Evolutionary conservation across 2,329 filamentous ascomycete species (phyloP).

Genomic region (Hypoxylon sp.): DNA sequence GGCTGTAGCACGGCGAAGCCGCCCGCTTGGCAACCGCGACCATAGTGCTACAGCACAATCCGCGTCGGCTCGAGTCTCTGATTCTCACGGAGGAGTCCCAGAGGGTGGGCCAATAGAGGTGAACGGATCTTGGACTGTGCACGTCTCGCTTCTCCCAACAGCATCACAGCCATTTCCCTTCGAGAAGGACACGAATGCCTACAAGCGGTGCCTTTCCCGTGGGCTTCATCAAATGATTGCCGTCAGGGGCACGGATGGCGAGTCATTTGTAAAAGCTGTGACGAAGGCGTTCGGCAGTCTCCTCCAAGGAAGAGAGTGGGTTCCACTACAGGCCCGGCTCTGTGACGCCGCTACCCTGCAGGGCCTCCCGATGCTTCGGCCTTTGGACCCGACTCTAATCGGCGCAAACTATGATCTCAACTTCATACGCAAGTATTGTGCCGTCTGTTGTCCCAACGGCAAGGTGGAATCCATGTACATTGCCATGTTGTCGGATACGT

Average conservation of each 20-base stretch:
- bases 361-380: constrained; percentile 72
- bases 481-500: constrained; percentile 66
- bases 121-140: constrained; percentile 66
- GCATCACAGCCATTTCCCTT: constrained; percentile 70
- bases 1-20: constrained; percentile 28
- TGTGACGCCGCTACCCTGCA: constrained; percentile 69
- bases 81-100: constrained; percentile 44
- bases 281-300: constrained; percentile 65
- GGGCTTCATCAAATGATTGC: constrained; percentile 72
- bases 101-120: constrained; percentile 51
- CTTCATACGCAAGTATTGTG: constrained; percentile 69
- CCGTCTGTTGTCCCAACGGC: constrained; percentile 68
- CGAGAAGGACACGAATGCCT: constrained; percentile 73
- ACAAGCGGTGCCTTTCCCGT: constrained; percentile 72
- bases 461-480: constrained; percentile 73
- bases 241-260: constrained; percentile 64
- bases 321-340: constrained; percentile 71
- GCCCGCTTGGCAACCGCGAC: constrained; percentile 12
- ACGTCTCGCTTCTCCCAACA: constrained; percentile 71
- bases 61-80: constrained; percentile 38
- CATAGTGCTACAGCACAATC: constrained; percentile 26
- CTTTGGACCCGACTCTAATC: constrained; percentile 62
- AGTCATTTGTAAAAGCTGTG: constrained; percentile 66
- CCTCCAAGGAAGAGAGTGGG: constrained; percentile 67
- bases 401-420: constrained; percentile 63